Conservation (phyloP, 805 yeast genomes). For the Torulaspora quercuum region DNA sequence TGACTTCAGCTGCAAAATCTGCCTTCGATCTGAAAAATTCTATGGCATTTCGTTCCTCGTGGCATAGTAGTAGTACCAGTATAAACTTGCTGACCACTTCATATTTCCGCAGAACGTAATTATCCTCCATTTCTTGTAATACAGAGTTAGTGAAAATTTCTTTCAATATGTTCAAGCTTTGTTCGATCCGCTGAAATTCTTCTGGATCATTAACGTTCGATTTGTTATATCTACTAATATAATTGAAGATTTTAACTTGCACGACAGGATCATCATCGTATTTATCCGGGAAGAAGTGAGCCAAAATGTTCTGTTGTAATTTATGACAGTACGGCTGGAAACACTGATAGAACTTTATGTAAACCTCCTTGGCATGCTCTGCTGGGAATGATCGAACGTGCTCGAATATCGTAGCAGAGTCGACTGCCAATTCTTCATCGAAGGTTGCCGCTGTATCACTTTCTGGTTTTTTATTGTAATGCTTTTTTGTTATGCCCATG, state of each 20-base stretch:
- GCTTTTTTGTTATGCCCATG: slow-evolving; percentile 22
- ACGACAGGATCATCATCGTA: slow-evolving; percentile 28
- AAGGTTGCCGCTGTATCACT: background rate
- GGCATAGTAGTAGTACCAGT: slow-evolving; percentile 36
- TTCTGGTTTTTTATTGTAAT: slow-evolving; percentile 1
- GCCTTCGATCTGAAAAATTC: slow-evolving; percentile 42
- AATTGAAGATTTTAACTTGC: slow-evolving; percentile 28
- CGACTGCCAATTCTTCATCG: slow-evolving; percentile 10
- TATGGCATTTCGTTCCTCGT: slow-evolving; percentile 39
- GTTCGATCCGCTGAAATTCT: slow-evolving; percentile 19
- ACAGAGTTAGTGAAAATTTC: slow-evolving; percentile 73
- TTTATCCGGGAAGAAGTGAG: slow-evolving; percentile 26
- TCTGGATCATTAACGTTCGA: slow-evolving; percentile 23
- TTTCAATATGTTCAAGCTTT: slow-evolving; percentile 26
- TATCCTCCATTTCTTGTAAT: slow-evolving; percentile 62
- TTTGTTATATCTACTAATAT: slow-evolving; percentile 22
- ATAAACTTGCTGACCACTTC: slow-evolving; percentile 36
- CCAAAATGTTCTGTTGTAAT: slow-evolving; percentile 22
- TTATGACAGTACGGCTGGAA: slow-evolving; percentile 27
- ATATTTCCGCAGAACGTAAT: slow-evolving; percentile 47
- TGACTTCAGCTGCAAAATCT: slow-evolving; percentile 32
- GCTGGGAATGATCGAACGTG: slow-evolving; percentile 17
- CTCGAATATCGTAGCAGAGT: slow-evolving; percentile 24
- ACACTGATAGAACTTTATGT: slow-evolving; percentile 17
- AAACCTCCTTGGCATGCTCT: slow-evolving; percentile 17